These are phyloP conservation scores for Tetrastigma voinierianum DNA, from an alignment of 164 flowering plant genomes.

Conservation along the genomic window DNA sequence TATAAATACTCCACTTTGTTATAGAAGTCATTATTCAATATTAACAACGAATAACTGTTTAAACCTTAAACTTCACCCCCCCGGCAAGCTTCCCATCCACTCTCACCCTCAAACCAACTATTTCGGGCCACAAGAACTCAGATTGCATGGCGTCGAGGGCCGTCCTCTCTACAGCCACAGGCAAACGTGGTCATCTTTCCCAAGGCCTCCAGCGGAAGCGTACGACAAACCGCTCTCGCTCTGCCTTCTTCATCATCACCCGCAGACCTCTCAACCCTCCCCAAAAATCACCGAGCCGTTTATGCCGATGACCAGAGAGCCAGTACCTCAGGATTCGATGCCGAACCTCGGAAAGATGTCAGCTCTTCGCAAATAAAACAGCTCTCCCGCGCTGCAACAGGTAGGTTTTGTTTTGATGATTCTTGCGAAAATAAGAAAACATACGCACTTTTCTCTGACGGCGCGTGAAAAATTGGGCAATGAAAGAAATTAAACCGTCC, in stretches of 20 bases:
- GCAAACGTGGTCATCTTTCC: slow-evolving; percentile 39
- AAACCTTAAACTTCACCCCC: too few relatives aligned
- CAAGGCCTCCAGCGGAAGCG: slow-evolving; percentile 21
- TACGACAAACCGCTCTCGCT: slow-evolving; percentile 49
- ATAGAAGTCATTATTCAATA: too few relatives aligned
- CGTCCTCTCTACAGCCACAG: slow-evolving; percentile 34
- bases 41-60: too few relatives aligned
- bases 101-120: too few relatives aligned
- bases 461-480: background rate
- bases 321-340: slow-evolving; percentile 53
- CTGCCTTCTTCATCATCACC: slow-evolving; percentile 31
- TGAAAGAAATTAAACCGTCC: background rate
- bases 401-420: slow-evolving; percentile 26
- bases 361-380: slow-evolving; percentile 71
- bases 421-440: background rate
- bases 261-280: slow-evolving; percentile 18
- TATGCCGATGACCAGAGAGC: slow-evolving; percentile 42
- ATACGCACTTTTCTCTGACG: background rate
- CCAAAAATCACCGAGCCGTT: slow-evolving; percentile 14
- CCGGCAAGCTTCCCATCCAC: too few relatives aligned
- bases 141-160: slow-evolving; percentile 24
- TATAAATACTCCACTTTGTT: too few relatives aligned
- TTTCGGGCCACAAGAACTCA: background rate
- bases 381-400: slow-evolving; percentile 54
- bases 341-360: slow-evolving; percentile 72